Percentiles rank a stretch among this genome's conserved stretches.
phyloP scores from a whole-genome alignment of 257 asterid species.

The Solanum infundibuliforme region DNA sequence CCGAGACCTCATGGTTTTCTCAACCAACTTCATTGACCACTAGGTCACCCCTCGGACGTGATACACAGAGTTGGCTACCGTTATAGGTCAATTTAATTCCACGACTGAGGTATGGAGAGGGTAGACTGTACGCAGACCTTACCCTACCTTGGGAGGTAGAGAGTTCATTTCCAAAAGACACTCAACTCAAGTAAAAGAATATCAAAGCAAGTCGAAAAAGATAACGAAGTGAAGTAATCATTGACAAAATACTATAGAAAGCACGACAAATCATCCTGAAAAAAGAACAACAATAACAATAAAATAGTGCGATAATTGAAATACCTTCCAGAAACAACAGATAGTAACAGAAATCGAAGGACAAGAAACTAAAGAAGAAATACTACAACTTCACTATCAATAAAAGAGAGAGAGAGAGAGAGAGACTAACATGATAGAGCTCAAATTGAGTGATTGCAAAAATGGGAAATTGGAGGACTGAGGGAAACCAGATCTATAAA shows the following conservation, averaged over 20 bases:
- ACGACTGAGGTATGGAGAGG: background rate
- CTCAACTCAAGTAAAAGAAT: background rate
- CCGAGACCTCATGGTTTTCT: background rate
- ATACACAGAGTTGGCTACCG: background rate
- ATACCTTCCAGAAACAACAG: background rate
- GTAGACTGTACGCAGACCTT: background rate
- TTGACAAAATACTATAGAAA: background rate
- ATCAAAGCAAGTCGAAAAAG: background rate
- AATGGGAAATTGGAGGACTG: slow-evolving; percentile 29
- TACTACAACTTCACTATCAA: background rate
- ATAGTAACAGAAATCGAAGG: background rate
- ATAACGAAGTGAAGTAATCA: background rate
- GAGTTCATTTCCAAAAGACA: background rate
- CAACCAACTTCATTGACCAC: background rate
- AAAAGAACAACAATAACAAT: background rate
- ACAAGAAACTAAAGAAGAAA: background rate
- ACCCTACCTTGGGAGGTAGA: background rate
- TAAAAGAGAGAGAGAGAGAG: background rate
- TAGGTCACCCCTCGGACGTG: background rate
- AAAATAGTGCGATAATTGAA: background rate
- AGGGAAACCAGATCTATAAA: slow-evolving; percentile 38
- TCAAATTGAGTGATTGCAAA: slow-evolving; percentile 27
- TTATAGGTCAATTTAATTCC: background rate
- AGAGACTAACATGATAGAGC: slow-evolving; percentile 23
- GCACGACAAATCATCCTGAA: background rate